Evolutionary conservation across 345 rosid species (phyloP).

Genomic region (Adansonia digitata): DNA sequence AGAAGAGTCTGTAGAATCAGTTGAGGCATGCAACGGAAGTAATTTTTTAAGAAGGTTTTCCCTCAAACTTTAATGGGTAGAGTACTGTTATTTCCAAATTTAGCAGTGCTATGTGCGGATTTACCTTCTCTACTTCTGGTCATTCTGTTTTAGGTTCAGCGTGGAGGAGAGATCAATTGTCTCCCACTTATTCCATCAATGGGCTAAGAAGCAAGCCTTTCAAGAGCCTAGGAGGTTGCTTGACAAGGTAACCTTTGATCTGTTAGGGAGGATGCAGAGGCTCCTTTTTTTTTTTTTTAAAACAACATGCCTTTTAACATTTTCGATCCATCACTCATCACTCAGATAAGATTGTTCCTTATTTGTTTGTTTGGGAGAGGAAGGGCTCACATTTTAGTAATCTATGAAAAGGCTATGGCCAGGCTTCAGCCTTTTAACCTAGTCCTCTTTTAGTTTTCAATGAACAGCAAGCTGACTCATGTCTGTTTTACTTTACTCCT

Average conservation of each 20-base stretch:
- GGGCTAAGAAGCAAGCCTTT: conserved; percentile 94
- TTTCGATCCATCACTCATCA: neutral
- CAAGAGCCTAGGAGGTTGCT: conserved; percentile 80
- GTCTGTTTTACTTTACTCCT: neutral
- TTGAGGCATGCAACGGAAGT: conserved; percentile 48
- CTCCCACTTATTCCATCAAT: conserved; percentile 84
- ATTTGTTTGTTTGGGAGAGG: neutral
- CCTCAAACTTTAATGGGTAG: conserved; percentile 10
- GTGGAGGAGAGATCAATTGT: conserved; percentile 75
- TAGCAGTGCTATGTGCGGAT: neutral
- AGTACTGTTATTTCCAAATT: conserved; percentile 7
- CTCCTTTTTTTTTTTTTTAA: neutral
- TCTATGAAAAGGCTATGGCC: neutral
- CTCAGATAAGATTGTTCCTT: neutral
- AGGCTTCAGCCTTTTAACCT: neutral
- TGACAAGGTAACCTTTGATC: conserved; percentile 48
- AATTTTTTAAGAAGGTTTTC: conserved; percentile 67
- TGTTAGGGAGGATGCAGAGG: neutral
- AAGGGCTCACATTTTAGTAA: neutral
- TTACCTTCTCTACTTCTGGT: neutral
- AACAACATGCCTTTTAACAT: neutral
- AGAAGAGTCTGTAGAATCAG: conserved; percentile 32
- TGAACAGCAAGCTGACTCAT: neutral
- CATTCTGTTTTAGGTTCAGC: conserved; percentile 46
- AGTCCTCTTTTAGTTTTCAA: neutral